Conservation (phyloP, 2,329 filamentous ascomycete species). For the Trichoderma breve region DNA sequence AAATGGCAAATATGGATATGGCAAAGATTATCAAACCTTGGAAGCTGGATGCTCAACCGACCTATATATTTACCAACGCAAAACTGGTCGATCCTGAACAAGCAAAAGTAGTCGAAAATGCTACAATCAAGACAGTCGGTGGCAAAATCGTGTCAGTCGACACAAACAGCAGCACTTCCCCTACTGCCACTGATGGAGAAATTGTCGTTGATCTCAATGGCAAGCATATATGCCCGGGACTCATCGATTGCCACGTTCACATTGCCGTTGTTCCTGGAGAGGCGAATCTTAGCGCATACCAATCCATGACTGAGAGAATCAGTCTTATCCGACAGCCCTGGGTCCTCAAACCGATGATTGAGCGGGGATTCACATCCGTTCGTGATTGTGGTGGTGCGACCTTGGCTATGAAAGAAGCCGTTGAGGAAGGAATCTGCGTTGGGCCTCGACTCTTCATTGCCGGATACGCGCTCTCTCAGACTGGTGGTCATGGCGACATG, state of each 20-base stretch:
- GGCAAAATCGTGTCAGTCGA: neutral
- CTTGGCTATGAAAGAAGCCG: conserved; percentile 52
- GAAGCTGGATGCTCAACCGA: conserved; percentile 21
- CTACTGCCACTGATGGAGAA: neutral
- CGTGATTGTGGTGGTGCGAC: conserved; percentile 58
- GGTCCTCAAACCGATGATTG: conserved; percentile 48
- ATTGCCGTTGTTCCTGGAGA: conserved; percentile 32
- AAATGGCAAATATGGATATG: neutral
- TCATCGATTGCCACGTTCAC: conserved; percentile 35
- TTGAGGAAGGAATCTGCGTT: conserved; percentile 50
- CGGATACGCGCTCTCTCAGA: conserved; percentile 53
- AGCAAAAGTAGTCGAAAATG: conserved; percentile 33
- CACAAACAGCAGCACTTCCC: neutral
- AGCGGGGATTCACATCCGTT: conserved; percentile 56
- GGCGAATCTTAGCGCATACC: conserved; percentile 28
- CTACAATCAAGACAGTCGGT: conserved; percentile 33
- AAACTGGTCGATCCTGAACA: conserved; percentile 42
- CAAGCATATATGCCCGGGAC: conserved; percentile 31
- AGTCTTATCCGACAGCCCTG: conserved; percentile 47
- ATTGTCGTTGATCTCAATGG: conserved; percentile 27
- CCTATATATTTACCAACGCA: conserved; percentile 42
- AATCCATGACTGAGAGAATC: conserved; percentile 33
- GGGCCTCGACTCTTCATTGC: conserved; percentile 56
- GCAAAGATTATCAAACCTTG: conserved; percentile 25
- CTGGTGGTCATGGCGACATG: conserved; percentile 56